Conservation (phyloP, 2,329 filamentous ascomycete species). For the Neoascochyta sp. region DNA sequence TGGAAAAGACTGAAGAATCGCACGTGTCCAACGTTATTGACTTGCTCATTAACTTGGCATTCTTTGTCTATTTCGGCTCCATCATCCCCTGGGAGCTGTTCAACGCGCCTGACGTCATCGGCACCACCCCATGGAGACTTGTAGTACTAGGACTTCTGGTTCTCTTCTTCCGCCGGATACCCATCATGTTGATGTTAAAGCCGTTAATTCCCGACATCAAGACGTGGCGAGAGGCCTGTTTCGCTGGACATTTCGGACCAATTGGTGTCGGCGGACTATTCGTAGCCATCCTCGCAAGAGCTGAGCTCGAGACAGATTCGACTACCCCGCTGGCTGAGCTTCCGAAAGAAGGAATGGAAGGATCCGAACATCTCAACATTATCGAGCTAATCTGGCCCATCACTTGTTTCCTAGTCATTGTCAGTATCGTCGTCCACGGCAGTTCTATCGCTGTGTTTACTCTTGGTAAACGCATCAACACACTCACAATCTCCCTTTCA, state of each 20-base stretch:
- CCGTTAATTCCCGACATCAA: conserved; percentile 95
- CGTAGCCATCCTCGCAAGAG: conserved; percentile 84
- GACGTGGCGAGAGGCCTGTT: conserved; percentile 94
- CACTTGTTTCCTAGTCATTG: conserved; percentile 86
- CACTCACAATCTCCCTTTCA: conserved; percentile 88
- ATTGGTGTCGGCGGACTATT: conserved; percentile 98
- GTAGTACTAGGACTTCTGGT: conserved; percentile 93
- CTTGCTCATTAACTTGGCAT: conserved; percentile 90
- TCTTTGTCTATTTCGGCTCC: conserved; percentile 96
- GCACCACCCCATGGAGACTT: conserved; percentile 80
- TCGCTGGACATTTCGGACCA: conserved; percentile 95
- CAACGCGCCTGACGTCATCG: conserved; percentile 66
- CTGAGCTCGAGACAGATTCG: conserved; percentile 75
- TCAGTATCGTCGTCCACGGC: conserved; percentile 91
- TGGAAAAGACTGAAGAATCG: conserved; percentile 95
- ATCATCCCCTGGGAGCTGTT: conserved; percentile 96
- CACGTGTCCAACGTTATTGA: conserved; percentile 99
- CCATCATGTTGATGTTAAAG: conserved; percentile 87
- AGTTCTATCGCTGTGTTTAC: conserved; percentile 99
- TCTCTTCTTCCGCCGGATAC: conserved; percentile 91
- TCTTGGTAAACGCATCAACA: conserved; percentile 96
- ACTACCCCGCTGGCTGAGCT: conserved; percentile 69
- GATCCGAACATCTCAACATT: conserved; percentile 63
- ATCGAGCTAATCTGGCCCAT: conserved; percentile 93
- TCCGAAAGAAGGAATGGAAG: conserved; percentile 53